Base-by-base conservation (phyloP, 2,329 filamentous ascomycete genomes). In the Magnaporthales sp. region DNA sequence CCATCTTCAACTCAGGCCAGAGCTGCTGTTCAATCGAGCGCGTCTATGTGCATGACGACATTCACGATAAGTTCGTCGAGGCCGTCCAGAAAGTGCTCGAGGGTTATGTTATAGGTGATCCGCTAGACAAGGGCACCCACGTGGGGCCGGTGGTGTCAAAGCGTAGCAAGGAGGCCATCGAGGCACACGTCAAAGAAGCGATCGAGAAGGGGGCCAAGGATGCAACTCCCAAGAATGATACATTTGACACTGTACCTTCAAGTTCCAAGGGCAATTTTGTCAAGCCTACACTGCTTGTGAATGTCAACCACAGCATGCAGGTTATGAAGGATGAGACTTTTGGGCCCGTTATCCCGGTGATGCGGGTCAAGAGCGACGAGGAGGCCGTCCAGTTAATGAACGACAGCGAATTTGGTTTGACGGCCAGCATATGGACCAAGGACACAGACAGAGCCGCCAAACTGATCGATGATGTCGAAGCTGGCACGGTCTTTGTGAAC, bases 1-100 rank as follows among this genome's bases (percentile, higher is more conserved):
- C 93, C n/a, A 83, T 98, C 67, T 98, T 98, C 84, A 98, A 98
- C 80, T 97, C 93, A 65, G 94, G 94, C n/a, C 94, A 98, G 81
- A 96, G 92, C 76, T 98, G 94, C 82, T 98, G 94, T 79, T 91
- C 92, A 27, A 83, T 98, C 66, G 94, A 98, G 80, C 85, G 94
- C 38, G 87, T 98, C 24, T 98, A 98, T 73, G 93, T 98, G 5
- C 88, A 95, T 73, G 90, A 91, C 74, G 88, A 86, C 71, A 86
- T 98, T 64, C 88, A 97, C 76, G 92, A 96, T 73, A 80, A 86
- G 13, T 97, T 98, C 73, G 83, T 97, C 65, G 82, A 86, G 65
- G 91, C 90, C 5, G 83, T 92, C 13, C 91, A 95, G 77, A 88
- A 89, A 67, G 92, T 97, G 8, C 84, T 98, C 71, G 84, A 84